Evolutionary conservation across 2,329 filamentous ascomycete species (phyloP).

Genomic region (Teratosphaeria viscida): DNA sequence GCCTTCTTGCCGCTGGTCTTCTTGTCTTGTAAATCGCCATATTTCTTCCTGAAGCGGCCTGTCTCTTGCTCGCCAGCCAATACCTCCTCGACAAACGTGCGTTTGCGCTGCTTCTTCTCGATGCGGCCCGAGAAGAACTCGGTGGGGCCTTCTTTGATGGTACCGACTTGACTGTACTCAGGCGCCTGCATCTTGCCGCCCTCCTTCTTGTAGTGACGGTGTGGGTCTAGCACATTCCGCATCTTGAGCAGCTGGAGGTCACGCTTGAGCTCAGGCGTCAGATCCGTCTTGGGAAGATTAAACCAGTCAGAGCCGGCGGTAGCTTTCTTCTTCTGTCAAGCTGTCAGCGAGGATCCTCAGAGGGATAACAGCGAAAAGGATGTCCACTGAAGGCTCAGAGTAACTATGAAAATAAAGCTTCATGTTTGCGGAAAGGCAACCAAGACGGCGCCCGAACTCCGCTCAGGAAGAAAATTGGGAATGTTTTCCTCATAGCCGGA

Average conservation of each 20-base stretch:
- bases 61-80: conserved; percentile 56
- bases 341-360: conserved; percentile 14
- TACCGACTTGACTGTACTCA: conserved; percentile 80
- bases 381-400: conserved; percentile 45
- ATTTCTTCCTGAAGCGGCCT: conserved; percentile 75
- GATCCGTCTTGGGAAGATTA: conserved; percentile 69
- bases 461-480: conserved; percentile 62
- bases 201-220: conserved; percentile 86
- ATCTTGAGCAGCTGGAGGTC: conserved; percentile 85
- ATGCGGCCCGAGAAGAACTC: conserved; percentile 77
- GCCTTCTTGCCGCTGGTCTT: conserved; percentile 85
- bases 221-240: conserved; percentile 78
- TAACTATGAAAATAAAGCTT: conserved; percentile 63
- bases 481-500: conserved; percentile 62
- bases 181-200: conserved; percentile 59
- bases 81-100: conserved; percentile 76
- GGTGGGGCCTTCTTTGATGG: conserved; percentile 75
- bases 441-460: conserved; percentile 68
- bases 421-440: conserved; percentile 61
- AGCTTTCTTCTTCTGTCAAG: conserved; percentile 44
- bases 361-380: neutral
- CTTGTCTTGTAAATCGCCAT: conserved; percentile 67
- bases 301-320: conserved; percentile 79
- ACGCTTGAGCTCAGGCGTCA: conserved; percentile 76
- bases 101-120: conserved; percentile 77